Evolutionary conservation across 2,329 filamentous ascomycete species (phyloP).

Genomic region (Botrytis squamosa): DNA sequence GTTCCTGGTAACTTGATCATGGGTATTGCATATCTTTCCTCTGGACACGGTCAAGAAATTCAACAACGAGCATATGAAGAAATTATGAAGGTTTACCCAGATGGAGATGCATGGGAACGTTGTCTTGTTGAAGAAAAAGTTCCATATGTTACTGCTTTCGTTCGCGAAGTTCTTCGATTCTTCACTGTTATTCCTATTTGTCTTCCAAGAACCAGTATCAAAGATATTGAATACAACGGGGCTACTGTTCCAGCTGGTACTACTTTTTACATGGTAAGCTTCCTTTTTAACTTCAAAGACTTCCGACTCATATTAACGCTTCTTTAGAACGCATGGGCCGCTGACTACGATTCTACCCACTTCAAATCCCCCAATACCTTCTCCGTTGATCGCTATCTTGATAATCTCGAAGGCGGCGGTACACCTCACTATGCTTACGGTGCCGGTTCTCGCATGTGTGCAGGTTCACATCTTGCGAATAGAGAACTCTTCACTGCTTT

Average conservation of each 20-base stretch:
- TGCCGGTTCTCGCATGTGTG: slow-evolving; percentile 62
- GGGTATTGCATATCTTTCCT: slow-evolving; percentile 74
- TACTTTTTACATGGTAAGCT: slow-evolving; percentile 52
- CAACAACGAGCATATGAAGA: slow-evolving; percentile 68
- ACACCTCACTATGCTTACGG: slow-evolving; percentile 63
- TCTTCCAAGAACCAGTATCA: slow-evolving; percentile 69
- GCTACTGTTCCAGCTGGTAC: slow-evolving; percentile 70
- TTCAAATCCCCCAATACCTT: slow-evolving; percentile 64
- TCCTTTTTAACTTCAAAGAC: neutral
- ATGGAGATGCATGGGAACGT: slow-evolving; percentile 73
- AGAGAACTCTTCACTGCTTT: slow-evolving; percentile 62
- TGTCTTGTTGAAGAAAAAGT: slow-evolving; percentile 73
- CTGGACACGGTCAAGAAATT: slow-evolving; percentile 63
- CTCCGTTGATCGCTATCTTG: slow-evolving; percentile 68
- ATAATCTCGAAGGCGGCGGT: slow-evolving; percentile 48
- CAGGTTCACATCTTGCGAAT: slow-evolving; percentile 61
- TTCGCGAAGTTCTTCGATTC: slow-evolving; percentile 76
- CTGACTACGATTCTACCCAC: slow-evolving; percentile 68
- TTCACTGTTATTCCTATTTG: slow-evolving; percentile 80
- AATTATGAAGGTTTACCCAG: slow-evolving; percentile 68
- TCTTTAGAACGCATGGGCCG: slow-evolving; percentile 66
- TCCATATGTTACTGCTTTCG: slow-evolving; percentile 72
- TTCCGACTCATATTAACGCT: slow-evolving; percentile 26
- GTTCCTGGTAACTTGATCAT: slow-evolving; percentile 78
- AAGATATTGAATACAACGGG: slow-evolving; percentile 68